Conservation (phyloP, 2,329 filamentous ascomycete species). For the Trichoderma harzianum region DNA sequence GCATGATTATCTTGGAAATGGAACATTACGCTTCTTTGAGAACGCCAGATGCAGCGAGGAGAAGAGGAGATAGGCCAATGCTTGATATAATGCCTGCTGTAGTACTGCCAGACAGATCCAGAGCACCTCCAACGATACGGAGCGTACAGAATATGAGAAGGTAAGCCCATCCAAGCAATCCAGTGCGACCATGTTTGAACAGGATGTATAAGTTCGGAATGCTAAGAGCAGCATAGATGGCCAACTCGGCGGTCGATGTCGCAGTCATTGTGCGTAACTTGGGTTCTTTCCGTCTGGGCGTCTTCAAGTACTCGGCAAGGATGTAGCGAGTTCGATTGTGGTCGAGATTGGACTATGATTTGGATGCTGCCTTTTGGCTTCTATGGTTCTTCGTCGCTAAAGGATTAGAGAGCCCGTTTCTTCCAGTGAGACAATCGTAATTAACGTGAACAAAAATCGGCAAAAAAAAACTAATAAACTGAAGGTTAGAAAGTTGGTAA, state of each 20-base stretch:
- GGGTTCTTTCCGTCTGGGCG: background rate
- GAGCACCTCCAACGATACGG: background rate
- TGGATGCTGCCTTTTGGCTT: background rate
- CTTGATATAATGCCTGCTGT: background rate
- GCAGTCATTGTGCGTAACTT: constrained; percentile 17
- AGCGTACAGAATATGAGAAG: background rate
- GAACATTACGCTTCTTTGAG: background rate
- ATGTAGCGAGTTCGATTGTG: background rate
- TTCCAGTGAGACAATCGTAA: background rate
- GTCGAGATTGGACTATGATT: background rate
- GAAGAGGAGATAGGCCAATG: background rate
- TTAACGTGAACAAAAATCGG: background rate
- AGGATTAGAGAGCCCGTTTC: background rate
- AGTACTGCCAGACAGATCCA: background rate
- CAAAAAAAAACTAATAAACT: background rate
- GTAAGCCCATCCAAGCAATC: background rate
- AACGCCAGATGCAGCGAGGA: background rate
- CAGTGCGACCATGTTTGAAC: background rate
- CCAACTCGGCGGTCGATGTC: constrained; percentile 26
- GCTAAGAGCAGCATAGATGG: background rate
- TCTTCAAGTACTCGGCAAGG: background rate
- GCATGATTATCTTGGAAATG: background rate
- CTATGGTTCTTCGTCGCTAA: background rate
- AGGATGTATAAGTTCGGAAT: background rate
- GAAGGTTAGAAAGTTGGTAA: background rate